phyloP scores from a whole-genome alignment of 306 rosid genomes.

The Casuarina glauca region DNA sequence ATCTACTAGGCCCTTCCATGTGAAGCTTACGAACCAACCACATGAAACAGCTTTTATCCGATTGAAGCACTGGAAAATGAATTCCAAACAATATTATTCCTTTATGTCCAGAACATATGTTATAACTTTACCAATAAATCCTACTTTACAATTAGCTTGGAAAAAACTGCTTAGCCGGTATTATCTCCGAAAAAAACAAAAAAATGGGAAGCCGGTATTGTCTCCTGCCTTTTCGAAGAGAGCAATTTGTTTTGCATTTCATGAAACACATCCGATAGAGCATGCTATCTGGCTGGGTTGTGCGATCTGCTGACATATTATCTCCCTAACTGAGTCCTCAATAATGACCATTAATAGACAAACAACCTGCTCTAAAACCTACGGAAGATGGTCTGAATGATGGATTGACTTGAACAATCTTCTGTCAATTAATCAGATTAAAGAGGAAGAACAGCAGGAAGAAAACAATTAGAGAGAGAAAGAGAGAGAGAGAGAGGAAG shows the following conservation, averaged over 20 bases:
- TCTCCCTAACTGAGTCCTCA: background rate
- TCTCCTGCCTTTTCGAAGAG: background rate
- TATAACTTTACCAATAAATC: background rate
- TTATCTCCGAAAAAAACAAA: background rate
- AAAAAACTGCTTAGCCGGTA: background rate
- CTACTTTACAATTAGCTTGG: background rate
- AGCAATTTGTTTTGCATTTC: background rate
- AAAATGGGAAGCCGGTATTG: background rate
- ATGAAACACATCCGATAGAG: too few species aligned
- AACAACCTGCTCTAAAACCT: too few species aligned
- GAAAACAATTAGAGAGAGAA: too few species aligned
- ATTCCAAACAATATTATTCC: background rate
- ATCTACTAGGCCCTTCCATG: background rate
- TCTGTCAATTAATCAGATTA: slow-evolving; percentile 22
- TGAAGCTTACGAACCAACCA: background rate
- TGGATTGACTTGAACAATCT: background rate
- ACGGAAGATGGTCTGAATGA: background rate
- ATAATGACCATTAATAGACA: background rate
- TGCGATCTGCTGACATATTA: background rate
- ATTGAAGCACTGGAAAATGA: background rate
- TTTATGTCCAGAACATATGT: background rate
- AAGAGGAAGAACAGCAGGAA: slow-evolving; percentile 2
- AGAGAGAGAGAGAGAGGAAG: too few species aligned
- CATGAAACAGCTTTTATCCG: background rate
- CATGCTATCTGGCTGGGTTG: background rate